Conservation (phyloP, 805 yeast genomes). For the Candida rishiriensis region DNA sequence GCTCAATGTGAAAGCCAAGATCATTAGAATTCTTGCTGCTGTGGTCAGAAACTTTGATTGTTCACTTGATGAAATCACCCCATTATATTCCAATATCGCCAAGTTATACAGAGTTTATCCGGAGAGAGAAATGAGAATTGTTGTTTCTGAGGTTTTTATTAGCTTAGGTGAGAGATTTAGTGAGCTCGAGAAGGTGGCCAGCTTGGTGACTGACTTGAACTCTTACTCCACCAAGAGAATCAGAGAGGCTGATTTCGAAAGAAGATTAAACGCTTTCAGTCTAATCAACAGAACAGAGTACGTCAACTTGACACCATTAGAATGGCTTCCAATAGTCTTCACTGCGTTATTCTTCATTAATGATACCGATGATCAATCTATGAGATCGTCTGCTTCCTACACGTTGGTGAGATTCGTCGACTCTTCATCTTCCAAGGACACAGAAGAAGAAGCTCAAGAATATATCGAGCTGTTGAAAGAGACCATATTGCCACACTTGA, state of each 20-base stretch:
- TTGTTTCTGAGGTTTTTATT: constrained; percentile 54
- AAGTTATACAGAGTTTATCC: constrained; percentile 52
- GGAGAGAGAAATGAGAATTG: constrained; percentile 58
- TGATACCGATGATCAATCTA: constrained; percentile 73
- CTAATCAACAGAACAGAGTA: constrained; percentile 55
- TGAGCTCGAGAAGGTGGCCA: constrained; percentile 41
- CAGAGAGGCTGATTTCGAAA: constrained; percentile 75
- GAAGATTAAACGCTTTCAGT: constrained; percentile 64
- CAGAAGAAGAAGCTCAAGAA: constrained; percentile 24
- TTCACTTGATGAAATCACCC: constrained; percentile 42
- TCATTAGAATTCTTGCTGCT: constrained; percentile 52
- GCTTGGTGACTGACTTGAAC: constrained; percentile 61
- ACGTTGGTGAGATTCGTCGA: constrained; percentile 64
- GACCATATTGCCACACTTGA: constrained; percentile 58
- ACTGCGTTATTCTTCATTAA: constrained; percentile 65
- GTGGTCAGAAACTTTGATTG: constrained; percentile 53
- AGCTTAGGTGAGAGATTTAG: constrained; percentile 52
- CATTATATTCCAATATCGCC: constrained; percentile 25
- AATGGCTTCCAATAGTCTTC: constrained; percentile 79
- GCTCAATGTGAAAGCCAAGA: constrained; percentile 47
- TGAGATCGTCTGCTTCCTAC: constrained; percentile 72
- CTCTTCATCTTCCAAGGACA: constrained; percentile 32
- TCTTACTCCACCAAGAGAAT: constrained; percentile 58
- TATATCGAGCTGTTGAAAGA: constrained; percentile 43
- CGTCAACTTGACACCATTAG: constrained; percentile 38